phyloP scores from a whole-genome alignment of 1,284 basidiomycete genomes.

The Chalciporus sp. region DNA sequence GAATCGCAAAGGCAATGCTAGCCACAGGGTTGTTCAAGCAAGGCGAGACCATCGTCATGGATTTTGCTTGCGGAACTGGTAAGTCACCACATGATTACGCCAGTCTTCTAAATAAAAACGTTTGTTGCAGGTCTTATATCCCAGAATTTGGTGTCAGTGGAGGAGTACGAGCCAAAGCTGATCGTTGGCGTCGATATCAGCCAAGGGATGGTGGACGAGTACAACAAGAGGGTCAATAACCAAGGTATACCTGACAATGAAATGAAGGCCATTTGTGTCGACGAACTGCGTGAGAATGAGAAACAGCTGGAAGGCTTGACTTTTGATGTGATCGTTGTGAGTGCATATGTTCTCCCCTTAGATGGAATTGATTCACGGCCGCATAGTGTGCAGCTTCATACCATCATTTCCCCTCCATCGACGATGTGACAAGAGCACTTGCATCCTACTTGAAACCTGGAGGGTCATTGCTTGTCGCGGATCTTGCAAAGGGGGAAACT shows the following conservation, averaged over 20 bases:
- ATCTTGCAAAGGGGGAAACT: slow-evolving; percentile 42
- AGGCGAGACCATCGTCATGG: slow-evolving; percentile 58
- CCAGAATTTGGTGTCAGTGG: slow-evolving; percentile 50
- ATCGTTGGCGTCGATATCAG: slow-evolving; percentile 75
- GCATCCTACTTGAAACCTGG: slow-evolving; percentile 59
- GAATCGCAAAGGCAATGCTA: slow-evolving; percentile 45
- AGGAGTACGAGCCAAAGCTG: slow-evolving; percentile 41
- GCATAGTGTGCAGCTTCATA: slow-evolving; percentile 66
- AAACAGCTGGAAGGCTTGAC: slow-evolving; percentile 51
- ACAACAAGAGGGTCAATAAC: slow-evolving; percentile 55
- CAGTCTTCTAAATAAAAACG: background rate
- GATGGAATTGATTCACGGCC: slow-evolving; percentile 12
- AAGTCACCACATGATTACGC: slow-evolving; percentile 11
- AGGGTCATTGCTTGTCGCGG: slow-evolving; percentile 61
- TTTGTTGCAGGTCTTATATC: slow-evolving; percentile 55
- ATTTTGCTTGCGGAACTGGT: slow-evolving; percentile 75
- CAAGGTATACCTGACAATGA: slow-evolving; percentile 60
- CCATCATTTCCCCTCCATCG: slow-evolving; percentile 63
- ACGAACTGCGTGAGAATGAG: slow-evolving; percentile 46
- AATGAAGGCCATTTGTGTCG: slow-evolving; percentile 57
- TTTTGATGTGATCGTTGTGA: slow-evolving; percentile 66
- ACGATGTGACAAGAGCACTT: slow-evolving; percentile 53
- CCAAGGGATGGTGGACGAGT: slow-evolving; percentile 62
- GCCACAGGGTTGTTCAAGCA: slow-evolving; percentile 53
- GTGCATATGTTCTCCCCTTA: slow-evolving; percentile 15